Percentiles rank a stretch among this genome's conserved stretches.
These are phyloP conservation scores for Fonsecaea multimorphosa DNA, from an alignment of 2,329 filamentous ascomycete species.

Conservation along the genomic window DNA sequence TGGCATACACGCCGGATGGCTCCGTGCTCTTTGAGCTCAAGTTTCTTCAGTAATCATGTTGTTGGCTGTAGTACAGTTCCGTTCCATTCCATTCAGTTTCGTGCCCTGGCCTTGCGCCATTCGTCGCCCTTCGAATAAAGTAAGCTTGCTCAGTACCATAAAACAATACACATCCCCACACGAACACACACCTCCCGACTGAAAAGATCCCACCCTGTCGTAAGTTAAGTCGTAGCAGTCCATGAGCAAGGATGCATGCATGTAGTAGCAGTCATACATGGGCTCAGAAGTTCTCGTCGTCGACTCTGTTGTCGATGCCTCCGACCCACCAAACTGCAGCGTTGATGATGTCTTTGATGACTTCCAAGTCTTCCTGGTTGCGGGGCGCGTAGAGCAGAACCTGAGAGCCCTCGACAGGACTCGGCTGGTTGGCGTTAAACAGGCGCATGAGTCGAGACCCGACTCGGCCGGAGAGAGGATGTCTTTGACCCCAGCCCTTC, in stretches of 20 bases:
- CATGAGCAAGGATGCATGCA: neutral
- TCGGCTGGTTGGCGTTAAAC: neutral
- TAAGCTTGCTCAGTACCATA: neutral
- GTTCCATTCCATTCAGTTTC: neutral
- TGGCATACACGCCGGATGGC: neutral
- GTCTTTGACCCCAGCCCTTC: conserved; percentile 77
- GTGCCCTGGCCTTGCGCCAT: neutral
- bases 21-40: neutral
- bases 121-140: neutral
- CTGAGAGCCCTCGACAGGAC: conserved; percentile 7
- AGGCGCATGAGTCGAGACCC: conserved; percentile 24
- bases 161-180: neutral
- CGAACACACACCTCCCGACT: neutral
- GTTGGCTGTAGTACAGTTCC: neutral
- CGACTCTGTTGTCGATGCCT: conserved; percentile 24
- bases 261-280: neutral
- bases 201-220: conserved; percentile 3
- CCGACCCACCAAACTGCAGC: conserved; percentile 43
- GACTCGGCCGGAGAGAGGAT: conserved; percentile 50
- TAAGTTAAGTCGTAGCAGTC: neutral
- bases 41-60: neutral
- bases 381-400: conserved; percentile 47
- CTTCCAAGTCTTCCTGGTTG: conserved; percentile 43
- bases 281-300: conserved; percentile 22
- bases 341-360: conserved; percentile 43